Conservation (phyloP, 805 yeast genomes). For the Zygoascus biomembranicola region DNA sequence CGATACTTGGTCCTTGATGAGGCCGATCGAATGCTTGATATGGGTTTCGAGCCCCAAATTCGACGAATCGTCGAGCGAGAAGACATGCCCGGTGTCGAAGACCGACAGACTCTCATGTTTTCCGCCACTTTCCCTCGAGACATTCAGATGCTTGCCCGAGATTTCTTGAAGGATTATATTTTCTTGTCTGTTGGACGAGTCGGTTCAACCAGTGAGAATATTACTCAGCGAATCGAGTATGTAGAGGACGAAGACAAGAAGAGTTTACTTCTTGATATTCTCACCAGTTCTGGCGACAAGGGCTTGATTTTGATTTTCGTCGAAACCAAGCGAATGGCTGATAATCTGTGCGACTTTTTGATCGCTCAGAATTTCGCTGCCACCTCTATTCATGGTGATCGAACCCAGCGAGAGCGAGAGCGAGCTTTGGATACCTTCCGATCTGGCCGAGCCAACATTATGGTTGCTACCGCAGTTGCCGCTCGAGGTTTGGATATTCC, state of each 20-base stretch:
- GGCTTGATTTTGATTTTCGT: constrained; percentile 93
- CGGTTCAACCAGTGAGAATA: constrained; percentile 98
- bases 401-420: constrained; percentile 97
- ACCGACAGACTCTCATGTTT: constrained; percentile 96
- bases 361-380: constrained; percentile 88
- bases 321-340: constrained; percentile 99
- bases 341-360: constrained; percentile 85
- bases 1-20: constrained; percentile 94
- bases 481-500: constrained; percentile 99
- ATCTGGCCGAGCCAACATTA: constrained; percentile 81
- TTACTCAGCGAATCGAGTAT: constrained; percentile 85
- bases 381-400: constrained; percentile 98
- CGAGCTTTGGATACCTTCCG: constrained; percentile 92
- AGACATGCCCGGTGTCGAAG: constrained; percentile 89
- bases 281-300: constrained; percentile 64
- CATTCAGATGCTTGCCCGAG: constrained; percentile 94
- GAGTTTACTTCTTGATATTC: constrained; percentile 79
- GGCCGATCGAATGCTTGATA: constrained; percentile 99
- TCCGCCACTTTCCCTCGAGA: constrained; percentile 99
- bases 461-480: constrained; percentile 99
- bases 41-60: constrained; percentile 99
- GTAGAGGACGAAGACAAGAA: constrained; percentile 93
- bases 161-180: constrained; percentile 90
- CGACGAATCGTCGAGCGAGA: constrained; percentile 96
- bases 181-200: constrained; percentile 98